Conservation (phyloP, 2,329 filamentous ascomycete species). For the Ophiocordyceps australis region DNA sequence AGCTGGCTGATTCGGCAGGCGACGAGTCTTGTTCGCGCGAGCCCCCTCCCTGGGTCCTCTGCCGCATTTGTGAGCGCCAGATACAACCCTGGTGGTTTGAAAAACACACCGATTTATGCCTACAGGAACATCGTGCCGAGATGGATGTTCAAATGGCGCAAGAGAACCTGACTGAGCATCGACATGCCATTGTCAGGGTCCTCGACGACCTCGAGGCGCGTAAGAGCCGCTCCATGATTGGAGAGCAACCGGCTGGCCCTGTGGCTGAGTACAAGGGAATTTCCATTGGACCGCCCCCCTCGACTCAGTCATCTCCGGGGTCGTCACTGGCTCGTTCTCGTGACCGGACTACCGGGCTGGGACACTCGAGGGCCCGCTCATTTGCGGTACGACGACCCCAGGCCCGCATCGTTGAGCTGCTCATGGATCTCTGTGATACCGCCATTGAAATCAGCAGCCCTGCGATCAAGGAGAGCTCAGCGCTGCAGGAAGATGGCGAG, state of each 20-base stretch:
- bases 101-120: slow-evolving; percentile 90
- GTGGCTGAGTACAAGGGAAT: slow-evolving; percentile 76
- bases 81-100: slow-evolving; percentile 99
- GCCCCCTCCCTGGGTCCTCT: slow-evolving; percentile 76
- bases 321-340: slow-evolving; percentile 55
- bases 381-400: slow-evolving; percentile 85
- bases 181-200: slow-evolving; percentile 86
- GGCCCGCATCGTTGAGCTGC: slow-evolving; percentile 81
- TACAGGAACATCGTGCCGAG: slow-evolving; percentile 90
- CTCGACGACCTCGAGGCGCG: slow-evolving; percentile 79
- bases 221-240: slow-evolving; percentile 42
- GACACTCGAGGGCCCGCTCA: slow-evolving; percentile 66
- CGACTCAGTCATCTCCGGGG: slow-evolving; percentile 53
- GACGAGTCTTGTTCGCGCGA: slow-evolving; percentile 61
- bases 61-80: slow-evolving; percentile 91
- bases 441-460: slow-evolving; percentile 88
- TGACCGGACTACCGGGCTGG: slow-evolving; percentile 56
- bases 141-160: slow-evolving; percentile 97
- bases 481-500: slow-evolving; percentile 46
- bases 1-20: slow-evolving; percentile 65
- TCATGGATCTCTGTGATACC: slow-evolving; percentile 91
- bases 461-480: slow-evolving; percentile 68
- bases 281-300: slow-evolving; percentile 60
- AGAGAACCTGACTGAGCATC: slow-evolving; percentile 79
- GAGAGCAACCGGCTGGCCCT: slow-evolving; percentile 31